Conservation (phyloP, 2,329 filamentous ascomycete species). For the Colletotrichum sp. region DNA sequence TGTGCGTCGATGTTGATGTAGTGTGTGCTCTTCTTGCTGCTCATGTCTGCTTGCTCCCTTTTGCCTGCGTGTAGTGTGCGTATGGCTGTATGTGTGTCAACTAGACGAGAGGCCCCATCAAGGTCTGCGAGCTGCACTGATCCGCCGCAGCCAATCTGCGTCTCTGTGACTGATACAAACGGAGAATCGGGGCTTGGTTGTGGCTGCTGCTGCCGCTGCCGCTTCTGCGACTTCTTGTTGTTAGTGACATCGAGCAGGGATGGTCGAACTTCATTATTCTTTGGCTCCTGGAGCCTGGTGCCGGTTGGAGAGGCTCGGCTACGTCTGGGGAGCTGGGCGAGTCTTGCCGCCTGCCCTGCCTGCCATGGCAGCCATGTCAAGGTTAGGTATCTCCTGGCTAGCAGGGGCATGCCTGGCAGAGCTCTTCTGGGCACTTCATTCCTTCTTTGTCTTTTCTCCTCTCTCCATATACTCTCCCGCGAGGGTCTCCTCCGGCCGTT, state of each 20-base stretch:
- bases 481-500: not conserved
- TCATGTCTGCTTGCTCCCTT: not conserved
- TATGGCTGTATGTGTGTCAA: not conserved
- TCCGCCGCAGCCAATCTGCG: slow-evolving; percentile 1
- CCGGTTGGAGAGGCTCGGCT: not conserved
- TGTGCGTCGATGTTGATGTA: slow-evolving; percentile 19
- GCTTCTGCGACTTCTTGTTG: not conserved
- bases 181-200: slow-evolving; percentile 8
- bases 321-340: not conserved
- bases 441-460: not conserved
- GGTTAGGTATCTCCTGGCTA: not conserved
- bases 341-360: not conserved
- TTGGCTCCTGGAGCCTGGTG: not conserved
- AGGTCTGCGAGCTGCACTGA: not conserved
- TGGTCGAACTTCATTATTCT: not conserved
- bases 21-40: not conserved
- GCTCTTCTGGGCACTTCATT: not conserved
- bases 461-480: not conserved
- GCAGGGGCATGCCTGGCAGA: not conserved
- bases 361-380: not conserved
- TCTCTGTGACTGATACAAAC: not conserved
- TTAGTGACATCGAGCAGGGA: not conserved
- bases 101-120: not conserved
- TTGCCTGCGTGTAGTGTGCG: not conserved
- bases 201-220: not conserved